Conservation (phyloP, 306 rosid species). For the Lathyrus oleraceus region DNA sequence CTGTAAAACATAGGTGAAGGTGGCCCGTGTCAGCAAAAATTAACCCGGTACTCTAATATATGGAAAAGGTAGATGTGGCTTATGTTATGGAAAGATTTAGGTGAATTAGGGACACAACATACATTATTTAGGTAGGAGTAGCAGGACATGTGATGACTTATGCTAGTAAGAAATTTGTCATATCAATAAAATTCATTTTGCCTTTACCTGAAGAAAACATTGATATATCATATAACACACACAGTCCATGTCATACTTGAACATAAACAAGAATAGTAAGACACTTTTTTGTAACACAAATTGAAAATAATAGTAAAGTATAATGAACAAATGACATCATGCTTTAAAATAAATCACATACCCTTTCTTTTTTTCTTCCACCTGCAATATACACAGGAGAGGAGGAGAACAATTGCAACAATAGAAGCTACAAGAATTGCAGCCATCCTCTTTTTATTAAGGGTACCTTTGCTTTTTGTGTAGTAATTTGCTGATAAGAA, state of each 20-base stretch:
- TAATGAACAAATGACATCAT: neutral
- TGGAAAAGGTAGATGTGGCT: too few species aligned
- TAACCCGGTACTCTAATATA: neutral
- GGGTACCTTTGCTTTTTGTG: neutral
- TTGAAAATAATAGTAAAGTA: neutral
- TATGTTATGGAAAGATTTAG: too few species aligned
- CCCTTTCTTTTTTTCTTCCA: constrained; percentile 29
- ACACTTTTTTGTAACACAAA: neutral
- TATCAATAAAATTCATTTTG: neutral
- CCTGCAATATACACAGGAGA: neutral
- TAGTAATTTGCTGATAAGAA: constrained; percentile 32
- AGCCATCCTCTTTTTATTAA: neutral
- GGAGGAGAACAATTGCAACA: constrained; percentile 10
- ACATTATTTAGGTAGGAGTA: neutral
- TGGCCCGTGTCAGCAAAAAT: neutral
- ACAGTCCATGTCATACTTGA: neutral
- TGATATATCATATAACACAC: neutral
- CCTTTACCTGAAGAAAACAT: neutral
- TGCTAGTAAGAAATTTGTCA: neutral
- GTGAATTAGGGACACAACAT: too few species aligned
- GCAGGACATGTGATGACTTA: neutral
- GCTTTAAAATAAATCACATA: neutral
- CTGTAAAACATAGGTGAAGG: neutral
- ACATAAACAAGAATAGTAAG: neutral
- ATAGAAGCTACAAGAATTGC: constrained; percentile 4